Evolutionary conservation across 1,139 yeast genomes (phyloP), one percentile per base, ranked within the genome.

Genomic region (Blastobotrys ciferrii): DNA sequence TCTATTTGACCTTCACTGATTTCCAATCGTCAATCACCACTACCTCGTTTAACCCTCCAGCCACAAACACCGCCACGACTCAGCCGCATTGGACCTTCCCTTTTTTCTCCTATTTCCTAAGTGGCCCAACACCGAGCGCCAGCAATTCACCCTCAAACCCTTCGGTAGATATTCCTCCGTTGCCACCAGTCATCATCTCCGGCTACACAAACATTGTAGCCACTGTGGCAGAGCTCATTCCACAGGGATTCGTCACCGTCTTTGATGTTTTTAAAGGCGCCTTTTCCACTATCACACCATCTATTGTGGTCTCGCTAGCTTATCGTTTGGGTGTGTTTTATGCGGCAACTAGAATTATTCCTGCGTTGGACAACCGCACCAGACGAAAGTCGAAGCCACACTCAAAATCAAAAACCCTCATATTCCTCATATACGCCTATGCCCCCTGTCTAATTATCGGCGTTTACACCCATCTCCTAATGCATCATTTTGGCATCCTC

Each of bases 381-480:
- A 25, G 47, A 41, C 39, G 39, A 15, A 30, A 32, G 33, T 17
- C 17, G 14, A 33, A 43, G 33, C 45, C 47, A 13, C 45, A 42
- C 20, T 53, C 59, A n/a, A 58, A 58, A 42, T 53, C 59, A 9
- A 47, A 54, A 33, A 53, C 58, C 2, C 44, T 57, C 25, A 41
- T 84, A 66, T 76, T 76, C 56, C 69, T 87, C 53, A 77, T 89
- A 36, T 87, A 89, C 63, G 82, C 96, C 31, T 91, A 87, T 67
- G 86, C 96, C 13, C 98, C 98, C 2, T 87, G 96, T 66, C 82
- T 92, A 53, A 81, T 92, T 44, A 89, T 91, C 54, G 96, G 96
- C 1, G 96, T 92, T 50, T 92, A 92, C 69, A 88, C 98, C 2
- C 96, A 92, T 66, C 71, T 92, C 60, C 84, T 92, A 78, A 77